A percentile compares a stretch with the other conserved stretches of the same genome.
Evolutionary conservation across 306 rosid species (phyloP).

Genomic region (Dalbergia cochinchinensis): DNA sequence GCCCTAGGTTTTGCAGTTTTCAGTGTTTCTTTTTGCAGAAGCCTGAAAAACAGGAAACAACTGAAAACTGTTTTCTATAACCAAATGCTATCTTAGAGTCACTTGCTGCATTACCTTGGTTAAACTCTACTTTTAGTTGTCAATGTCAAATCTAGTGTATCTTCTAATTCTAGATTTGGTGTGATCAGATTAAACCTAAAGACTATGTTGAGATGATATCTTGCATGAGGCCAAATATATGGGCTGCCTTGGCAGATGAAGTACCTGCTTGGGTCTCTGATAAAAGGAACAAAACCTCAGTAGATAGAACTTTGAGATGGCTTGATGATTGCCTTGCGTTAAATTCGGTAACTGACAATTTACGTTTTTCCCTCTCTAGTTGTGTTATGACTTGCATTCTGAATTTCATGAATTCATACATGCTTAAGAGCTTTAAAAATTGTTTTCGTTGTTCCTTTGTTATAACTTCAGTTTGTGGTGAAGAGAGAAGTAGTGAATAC

Average conservation of each 20-base stretch:
- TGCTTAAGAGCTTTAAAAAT: background rate
- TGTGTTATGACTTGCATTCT: slow-evolving; percentile 17
- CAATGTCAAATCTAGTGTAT: slow-evolving; percentile 7
- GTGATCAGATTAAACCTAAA: slow-evolving; percentile 78
- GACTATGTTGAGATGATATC: slow-evolving; percentile 81
- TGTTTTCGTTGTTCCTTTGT: background rate
- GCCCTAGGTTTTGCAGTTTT: no score
- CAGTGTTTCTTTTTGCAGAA: no score
- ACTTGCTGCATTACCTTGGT: slow-evolving; percentile 23
- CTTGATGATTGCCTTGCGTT: slow-evolving; percentile 85
- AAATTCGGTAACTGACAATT: slow-evolving; percentile 58
- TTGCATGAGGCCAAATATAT: slow-evolving; percentile 75
- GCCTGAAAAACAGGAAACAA: no score
- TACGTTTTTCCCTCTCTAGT: slow-evolving; percentile 28
- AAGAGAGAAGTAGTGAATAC: slow-evolving; percentile 7
- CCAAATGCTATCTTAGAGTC: background rate
- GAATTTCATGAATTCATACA: slow-evolving; percentile 13
- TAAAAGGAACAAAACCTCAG: slow-evolving; percentile 84
- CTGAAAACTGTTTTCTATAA: no score
- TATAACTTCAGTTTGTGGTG: slow-evolving; percentile 5
- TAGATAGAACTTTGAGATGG: slow-evolving; percentile 93
- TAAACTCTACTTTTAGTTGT: background rate
- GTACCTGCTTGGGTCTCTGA: slow-evolving; percentile 89
- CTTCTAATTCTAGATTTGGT: slow-evolving; percentile 34
- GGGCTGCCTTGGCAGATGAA: slow-evolving; percentile 95